Evolutionary conservation across 129 eudicot species (phyloP).

Genomic region (Apium graveolens): DNA sequence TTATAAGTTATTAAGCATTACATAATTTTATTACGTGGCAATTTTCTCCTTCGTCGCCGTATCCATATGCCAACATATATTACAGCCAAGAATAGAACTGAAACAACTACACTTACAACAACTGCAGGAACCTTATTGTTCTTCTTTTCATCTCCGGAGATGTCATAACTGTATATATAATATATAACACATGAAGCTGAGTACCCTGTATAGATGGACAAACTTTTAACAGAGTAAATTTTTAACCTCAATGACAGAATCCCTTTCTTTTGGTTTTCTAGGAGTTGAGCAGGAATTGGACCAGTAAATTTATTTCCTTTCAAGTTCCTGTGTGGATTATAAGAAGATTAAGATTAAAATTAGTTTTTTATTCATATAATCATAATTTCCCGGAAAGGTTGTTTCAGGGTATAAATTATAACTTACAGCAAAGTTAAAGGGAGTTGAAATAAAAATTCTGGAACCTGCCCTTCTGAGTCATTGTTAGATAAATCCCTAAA

Average conservation of each 20-base stretch:
- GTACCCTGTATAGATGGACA: too few species aligned
- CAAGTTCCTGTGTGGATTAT: conserved; percentile 21
- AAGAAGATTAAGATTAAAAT: not conserved
- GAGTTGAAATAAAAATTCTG: conserved; percentile 15
- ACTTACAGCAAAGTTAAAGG: conserved; percentile 41
- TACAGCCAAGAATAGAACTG: too few species aligned
- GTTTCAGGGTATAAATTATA: not conserved
- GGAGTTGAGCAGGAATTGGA: conserved; percentile 34
- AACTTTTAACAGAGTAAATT: not conserved
- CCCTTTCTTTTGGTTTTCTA: conserved; percentile 28
- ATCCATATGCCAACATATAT: too few species aligned
- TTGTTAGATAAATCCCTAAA: not conserved
- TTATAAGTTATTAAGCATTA: too few species aligned
- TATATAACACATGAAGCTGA: too few species aligned
- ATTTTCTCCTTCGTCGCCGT: too few species aligned
- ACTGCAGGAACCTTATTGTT: too few species aligned
- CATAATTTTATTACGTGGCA: too few species aligned
- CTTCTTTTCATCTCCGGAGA: too few species aligned
- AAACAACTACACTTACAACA: too few species aligned
- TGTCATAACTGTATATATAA: too few species aligned
- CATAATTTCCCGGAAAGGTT: not conserved
- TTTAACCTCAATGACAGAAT: conserved; percentile 31
- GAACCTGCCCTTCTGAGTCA: not conserved
- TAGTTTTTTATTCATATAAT: not conserved
- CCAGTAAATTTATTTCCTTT: conserved; percentile 46